Percentiles rank a stretch among this genome's conserved stretches.
Conservation (phyloP, 306 rosid genomes). For the Cucumis hystrix region DNA sequence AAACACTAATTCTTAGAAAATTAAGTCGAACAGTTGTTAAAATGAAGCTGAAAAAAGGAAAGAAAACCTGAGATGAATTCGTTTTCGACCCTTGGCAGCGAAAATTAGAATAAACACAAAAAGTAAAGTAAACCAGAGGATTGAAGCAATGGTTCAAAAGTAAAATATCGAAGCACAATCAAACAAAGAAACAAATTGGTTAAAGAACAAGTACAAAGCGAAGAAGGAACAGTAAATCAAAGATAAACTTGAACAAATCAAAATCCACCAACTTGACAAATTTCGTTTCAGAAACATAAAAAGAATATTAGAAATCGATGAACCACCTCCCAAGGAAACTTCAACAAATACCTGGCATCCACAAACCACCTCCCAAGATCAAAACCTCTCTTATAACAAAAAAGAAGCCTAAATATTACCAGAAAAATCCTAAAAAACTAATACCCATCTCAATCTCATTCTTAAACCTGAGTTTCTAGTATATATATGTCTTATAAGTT, state of each 20-base stretch:
- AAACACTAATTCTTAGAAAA: not conserved
- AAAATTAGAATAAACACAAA: not conserved
- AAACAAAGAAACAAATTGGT: not conserved
- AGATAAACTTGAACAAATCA: not conserved
- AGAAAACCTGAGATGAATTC: not conserved
- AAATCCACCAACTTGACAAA: not conserved
- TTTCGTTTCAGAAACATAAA: not conserved
- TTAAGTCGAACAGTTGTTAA: not conserved
- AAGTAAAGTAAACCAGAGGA: not conserved
- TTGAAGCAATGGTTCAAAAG: not conserved
- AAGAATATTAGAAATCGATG: not conserved
- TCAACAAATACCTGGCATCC: too few relatives aligned
- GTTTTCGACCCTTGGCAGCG: not conserved
- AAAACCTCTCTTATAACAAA: too few relatives aligned
- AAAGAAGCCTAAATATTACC: too few relatives aligned
- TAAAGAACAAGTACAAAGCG: not conserved
- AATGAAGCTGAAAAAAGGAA: not conserved
- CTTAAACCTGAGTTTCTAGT: too few relatives aligned
- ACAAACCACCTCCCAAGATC: too few relatives aligned
- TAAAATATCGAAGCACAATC: not conserved
- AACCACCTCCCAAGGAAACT: too few relatives aligned
- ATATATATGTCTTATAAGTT: too few relatives aligned
- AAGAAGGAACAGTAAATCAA: not conserved
- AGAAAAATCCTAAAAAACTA: too few relatives aligned
- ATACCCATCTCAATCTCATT: too few relatives aligned